Evolutionary conservation across 306 rosid species (phyloP), one percentile per base, ranked within the genome.

Genomic region (Cucumis cinereus): DNA sequence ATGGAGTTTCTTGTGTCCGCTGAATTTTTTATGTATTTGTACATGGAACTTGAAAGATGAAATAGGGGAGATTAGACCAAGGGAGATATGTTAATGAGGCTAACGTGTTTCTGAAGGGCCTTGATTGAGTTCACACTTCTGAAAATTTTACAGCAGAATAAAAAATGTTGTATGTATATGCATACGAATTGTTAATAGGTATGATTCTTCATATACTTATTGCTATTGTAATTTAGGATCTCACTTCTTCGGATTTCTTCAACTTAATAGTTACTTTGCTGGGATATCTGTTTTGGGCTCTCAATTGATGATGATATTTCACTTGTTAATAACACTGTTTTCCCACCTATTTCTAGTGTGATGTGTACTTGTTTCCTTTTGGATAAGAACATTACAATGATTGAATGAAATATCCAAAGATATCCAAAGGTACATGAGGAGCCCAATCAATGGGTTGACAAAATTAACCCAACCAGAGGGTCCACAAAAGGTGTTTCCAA

Each of bases 1-100:
- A 0, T 10, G 98, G 98, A 63, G 28, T 89, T 70, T 81, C 89
- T 62, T 92, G 96, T 87, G 76, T 89, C 45, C 81, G 81, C 50
- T 92, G 89, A 88, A 63, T 17, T 55, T 30, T 67, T 45, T 10
- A 23, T 22, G 11, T 13, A 16, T 69, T 14, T 70, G 75, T 70
- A 70, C 40, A 47, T 45, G 58, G 75, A 24, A 14, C 16, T 45
- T 43, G 58, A 47, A 24, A 47, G 55, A 68, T 68, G 54, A 9
- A 68, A 68, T 38, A 20, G 56, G 55, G 54, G 54, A 45, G 38
- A 11, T 59, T 59, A 58, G 17, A 45, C 12, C 64, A 5, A 58
- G 64, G 64, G 35, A 58, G 54, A 23, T 43, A 12, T n/a, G 52
- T 45, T 45, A 45, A 13, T 45, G 52, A 12, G 52, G 17, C 5